A percentile compares a stretch with the other conserved stretches of the same genome.
Evolutionary conservation across 306 rosid genomes (phyloP).

Genomic region (Medicago truncatula): DNA sequence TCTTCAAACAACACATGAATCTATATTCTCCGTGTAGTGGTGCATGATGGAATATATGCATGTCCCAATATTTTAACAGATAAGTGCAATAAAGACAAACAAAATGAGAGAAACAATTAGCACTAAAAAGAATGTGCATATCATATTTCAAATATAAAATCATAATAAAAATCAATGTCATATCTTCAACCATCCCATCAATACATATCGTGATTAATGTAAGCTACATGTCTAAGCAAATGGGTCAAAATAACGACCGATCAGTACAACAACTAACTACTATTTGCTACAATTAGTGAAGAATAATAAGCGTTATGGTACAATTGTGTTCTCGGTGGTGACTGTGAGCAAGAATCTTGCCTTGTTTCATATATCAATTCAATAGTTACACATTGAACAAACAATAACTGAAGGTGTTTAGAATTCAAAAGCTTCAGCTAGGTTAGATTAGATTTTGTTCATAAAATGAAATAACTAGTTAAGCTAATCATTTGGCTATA

Average conservation of each 20-base stretch:
- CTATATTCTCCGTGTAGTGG: constrained; percentile 53
- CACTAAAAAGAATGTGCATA: constrained; percentile 19
- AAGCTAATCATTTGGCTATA: constrained; percentile 7
- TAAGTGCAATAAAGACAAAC: constrained; percentile 30
- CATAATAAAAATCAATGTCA: neutral
- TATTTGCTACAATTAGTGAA: neutral
- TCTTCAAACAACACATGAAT: constrained; percentile 54
- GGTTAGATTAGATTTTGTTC: constrained; percentile 6
- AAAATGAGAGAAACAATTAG: constrained; percentile 4
- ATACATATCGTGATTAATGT: constrained; percentile 12
- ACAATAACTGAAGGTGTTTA: constrained; percentile 1
- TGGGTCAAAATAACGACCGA: constrained; percentile 4
- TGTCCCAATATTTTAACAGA: constrained; percentile 47
- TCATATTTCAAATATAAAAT: constrained; percentile 34
- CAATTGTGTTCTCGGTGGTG: constrained; percentile 5
- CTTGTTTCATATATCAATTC: constrained; percentile 2
- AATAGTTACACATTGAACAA: constrained; percentile 16
- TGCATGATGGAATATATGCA: constrained; percentile 57
- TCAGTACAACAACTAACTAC: constrained; percentile 14
- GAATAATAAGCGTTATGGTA: neutral
- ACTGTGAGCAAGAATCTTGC: constrained; percentile 13
- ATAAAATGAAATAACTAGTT: constrained; percentile 8
- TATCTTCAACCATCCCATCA: constrained; percentile 18
- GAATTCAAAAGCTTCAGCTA: constrained; percentile 24
- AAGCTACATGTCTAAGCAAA: constrained; percentile 23